A percentile compares a stretch with the other conserved stretches of the same genome.
These are phyloP conservation scores for Biscutella laevigata DNA, from an alignment of 441 rosid species.

Conservation along the genomic window DNA sequence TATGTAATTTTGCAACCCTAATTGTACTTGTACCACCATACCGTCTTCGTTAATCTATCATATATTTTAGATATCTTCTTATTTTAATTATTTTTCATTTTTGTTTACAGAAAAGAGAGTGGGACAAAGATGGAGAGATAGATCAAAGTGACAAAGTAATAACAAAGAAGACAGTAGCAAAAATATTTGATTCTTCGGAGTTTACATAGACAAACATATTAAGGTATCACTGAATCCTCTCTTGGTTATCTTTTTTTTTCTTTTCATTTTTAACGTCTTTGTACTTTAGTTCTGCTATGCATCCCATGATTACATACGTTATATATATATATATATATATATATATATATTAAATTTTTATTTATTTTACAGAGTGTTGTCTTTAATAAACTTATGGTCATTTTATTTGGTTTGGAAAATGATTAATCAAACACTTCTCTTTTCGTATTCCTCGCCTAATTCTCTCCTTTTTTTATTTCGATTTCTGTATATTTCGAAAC, in stretches of 20 bases:
- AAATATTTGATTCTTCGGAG: neutral
- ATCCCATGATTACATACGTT: neutral
- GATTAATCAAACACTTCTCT: neutral
- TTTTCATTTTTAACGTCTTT: neutral
- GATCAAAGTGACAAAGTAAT: neutral
- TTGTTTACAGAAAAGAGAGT: neutral
- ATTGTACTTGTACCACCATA: no score
- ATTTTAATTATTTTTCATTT: neutral
- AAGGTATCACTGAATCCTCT: constrained; percentile 6
- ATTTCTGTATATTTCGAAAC: neutral
- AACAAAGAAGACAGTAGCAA: neutral
- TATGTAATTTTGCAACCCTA: no score
- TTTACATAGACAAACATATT: neutral
- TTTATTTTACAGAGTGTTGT: no score
- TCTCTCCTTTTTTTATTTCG: neutral
- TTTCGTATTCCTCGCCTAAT: neutral
- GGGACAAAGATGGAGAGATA: neutral
- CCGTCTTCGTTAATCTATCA: no score
- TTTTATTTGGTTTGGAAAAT: neutral
- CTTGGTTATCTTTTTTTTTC: neutral
- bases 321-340: no score
- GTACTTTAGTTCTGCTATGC: neutral
- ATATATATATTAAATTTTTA: no score
- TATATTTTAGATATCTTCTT: no score
- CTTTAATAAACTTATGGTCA: neutral